These are phyloP conservation scores for Patellifolia procumbens DNA, from an alignment of 179 eudicot species.

Conservation along the genomic window DNA sequence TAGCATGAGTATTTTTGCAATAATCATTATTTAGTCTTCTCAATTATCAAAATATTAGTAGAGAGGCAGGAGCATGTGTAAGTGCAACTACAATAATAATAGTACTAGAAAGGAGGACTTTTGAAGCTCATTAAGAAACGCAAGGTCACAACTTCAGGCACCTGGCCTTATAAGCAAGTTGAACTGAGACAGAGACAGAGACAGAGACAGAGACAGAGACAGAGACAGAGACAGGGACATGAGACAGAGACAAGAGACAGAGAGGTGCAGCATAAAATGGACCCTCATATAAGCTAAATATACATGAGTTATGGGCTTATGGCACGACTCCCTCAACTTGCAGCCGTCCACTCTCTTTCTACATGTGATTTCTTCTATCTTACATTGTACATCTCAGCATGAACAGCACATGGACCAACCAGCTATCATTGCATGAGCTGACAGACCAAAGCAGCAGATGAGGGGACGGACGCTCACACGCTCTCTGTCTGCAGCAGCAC, in stretches of 20 bases:
- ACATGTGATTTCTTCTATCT: conserved; percentile 12
- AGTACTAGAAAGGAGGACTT: not conserved
- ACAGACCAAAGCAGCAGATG: not conserved
- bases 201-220: conserved; percentile 1
- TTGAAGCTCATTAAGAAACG: not conserved
- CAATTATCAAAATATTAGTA: too few species aligned
- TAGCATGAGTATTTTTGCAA: too few species aligned
- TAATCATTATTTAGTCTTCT: too few species aligned
- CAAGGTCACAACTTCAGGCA: conserved; percentile 17
- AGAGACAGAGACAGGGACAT: too few species aligned
- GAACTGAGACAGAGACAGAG: not conserved
- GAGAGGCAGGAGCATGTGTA: not conserved
- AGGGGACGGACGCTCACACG: conserved; percentile 1
- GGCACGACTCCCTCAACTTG: conserved; percentile 16
- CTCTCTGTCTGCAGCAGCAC: conserved; percentile 11
- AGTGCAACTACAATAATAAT: not conserved
- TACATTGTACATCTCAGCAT: conserved; percentile 33
- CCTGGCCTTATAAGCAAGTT: conserved; percentile 5
- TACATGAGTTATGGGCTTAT: not conserved
- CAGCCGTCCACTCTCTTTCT: conserved; percentile 3
- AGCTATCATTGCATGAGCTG: conserved; percentile 9
- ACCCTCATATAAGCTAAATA: conserved; percentile 4
- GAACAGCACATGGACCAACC: conserved; percentile 8
- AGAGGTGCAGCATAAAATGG: conserved; percentile 14
- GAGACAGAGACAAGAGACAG: too few species aligned